Evolutionary conservation across 1,284 basidiomycete genomes (phyloP).

Genomic region (Trametes polyzona): DNA sequence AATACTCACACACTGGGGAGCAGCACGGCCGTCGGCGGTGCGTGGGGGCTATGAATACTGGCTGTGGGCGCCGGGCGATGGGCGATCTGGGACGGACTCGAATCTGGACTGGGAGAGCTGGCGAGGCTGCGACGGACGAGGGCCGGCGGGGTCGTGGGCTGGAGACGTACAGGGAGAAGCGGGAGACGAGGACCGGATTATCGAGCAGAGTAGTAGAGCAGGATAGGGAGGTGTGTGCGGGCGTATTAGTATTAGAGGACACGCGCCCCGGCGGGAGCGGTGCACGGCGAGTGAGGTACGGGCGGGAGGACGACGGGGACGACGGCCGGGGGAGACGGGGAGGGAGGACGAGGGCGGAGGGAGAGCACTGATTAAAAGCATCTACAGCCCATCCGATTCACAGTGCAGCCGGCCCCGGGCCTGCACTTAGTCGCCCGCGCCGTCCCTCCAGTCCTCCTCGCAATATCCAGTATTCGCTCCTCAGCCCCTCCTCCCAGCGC

Average conservation of each 20-base stretch:
- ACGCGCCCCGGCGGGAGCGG: constrained; percentile 6
- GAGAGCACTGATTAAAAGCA: background rate
- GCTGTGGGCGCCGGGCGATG: background rate
- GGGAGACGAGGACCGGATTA: constrained; percentile 1
- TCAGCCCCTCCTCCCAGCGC: background rate
- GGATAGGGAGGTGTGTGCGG: background rate
- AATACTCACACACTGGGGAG: no score
- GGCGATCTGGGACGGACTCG: background rate
- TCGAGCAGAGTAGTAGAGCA: background rate
- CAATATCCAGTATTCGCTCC: no score
- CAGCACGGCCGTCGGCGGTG: background rate
- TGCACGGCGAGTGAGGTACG: background rate
- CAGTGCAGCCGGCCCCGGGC: background rate
- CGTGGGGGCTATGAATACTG: background rate
- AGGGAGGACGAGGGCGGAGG: background rate
- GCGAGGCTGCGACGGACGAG: background rate
- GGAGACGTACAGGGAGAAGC: no score
- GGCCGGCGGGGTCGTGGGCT: background rate
- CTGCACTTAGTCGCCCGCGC: background rate
- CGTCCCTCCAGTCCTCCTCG: background rate
- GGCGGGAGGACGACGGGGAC: background rate
- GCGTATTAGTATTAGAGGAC: background rate
- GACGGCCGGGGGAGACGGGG: background rate
- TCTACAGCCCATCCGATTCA: no score
- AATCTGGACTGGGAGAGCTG: background rate